A percentile compares a stretch with the other conserved stretches of the same genome.
Evolutionary conservation across 495 filamentous ascomycete species (phyloP).

Genomic region (Podospora pseudopauciseta): DNA sequence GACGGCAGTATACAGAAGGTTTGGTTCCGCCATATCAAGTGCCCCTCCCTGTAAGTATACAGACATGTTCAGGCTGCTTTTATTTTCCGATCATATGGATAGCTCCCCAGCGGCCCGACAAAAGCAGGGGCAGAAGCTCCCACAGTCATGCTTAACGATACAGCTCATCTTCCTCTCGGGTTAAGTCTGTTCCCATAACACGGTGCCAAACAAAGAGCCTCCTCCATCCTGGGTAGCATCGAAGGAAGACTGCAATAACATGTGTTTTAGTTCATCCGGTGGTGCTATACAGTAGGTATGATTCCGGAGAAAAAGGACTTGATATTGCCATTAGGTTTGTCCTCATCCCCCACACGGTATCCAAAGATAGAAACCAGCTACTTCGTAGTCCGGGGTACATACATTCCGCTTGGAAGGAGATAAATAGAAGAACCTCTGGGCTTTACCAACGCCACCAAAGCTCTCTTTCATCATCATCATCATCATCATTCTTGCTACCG

Average conservation of each 20-base stretch:
- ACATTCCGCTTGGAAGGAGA: background rate
- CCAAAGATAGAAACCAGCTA: background rate
- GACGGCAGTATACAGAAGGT: background rate
- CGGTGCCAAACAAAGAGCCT: background rate
- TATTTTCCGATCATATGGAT: conserved; percentile 1
- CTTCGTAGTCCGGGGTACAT: background rate
- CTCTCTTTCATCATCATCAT: background rate
- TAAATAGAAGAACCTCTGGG: background rate
- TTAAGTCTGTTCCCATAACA: background rate
- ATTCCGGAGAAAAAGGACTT: conserved; percentile 10
- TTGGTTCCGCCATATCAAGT: background rate
- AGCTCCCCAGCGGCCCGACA: conserved; percentile 6
- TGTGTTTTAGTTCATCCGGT: conserved; percentile 20
- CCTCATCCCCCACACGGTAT: background rate
- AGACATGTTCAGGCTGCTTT: background rate
- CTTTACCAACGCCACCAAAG: background rate
- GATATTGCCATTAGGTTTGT: conserved; percentile 1
- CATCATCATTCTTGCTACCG: background rate
- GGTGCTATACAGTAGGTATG: conserved; percentile 14
- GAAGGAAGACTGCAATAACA: conserved; percentile 8
- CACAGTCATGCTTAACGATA: background rate
- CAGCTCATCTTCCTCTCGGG: background rate
- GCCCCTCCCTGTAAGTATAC: background rate
- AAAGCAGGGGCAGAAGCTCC: background rate
- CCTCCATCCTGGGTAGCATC: conserved; percentile 10